These are phyloP conservation scores for Phycomyces nitens DNA, from an alignment of 192 early-diverging fungal genomes.

Conservation along the genomic window DNA sequence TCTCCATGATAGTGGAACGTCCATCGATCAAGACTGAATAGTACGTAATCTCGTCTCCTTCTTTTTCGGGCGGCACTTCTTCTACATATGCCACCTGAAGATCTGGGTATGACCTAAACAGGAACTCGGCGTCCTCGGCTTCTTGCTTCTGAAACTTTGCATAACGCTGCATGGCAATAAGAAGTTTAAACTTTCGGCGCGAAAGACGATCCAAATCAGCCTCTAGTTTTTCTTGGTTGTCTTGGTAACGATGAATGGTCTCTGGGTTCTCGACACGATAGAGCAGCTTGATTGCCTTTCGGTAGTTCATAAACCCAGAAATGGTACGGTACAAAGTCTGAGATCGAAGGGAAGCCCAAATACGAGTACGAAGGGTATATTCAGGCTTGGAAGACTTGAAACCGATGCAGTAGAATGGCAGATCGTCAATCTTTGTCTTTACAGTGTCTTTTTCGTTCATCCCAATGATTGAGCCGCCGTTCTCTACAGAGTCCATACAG, in stretches of 20 bases:
- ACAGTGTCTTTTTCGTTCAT: conserved; percentile 47
- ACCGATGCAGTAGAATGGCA: conserved; percentile 78
- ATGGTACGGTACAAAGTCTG: conserved; percentile 87
- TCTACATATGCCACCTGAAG: conserved; percentile 81
- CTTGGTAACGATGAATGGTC: conserved; percentile 59
- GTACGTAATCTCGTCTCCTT: conserved; percentile 53
- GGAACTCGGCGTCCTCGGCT: conserved; percentile 70
- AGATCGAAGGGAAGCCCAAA: conserved; percentile 83
- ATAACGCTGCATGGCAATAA: conserved; percentile 84
- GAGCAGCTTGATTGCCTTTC: conserved; percentile 77
- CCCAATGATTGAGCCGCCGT: conserved; percentile 17
- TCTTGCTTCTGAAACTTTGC: conserved; percentile 76
- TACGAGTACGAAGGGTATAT: conserved; percentile 80
- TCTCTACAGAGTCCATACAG: conserved; percentile 14
- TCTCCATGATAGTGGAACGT: conserved; percentile 57
- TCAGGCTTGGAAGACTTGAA: conserved; percentile 80
- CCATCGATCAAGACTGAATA: conserved; percentile 77
- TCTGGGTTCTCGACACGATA: conserved; percentile 82
- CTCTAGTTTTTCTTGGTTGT: conserved; percentile 65
- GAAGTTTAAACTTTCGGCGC: conserved; percentile 77
- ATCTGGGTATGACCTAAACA: conserved; percentile 72
- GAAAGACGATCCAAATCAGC: conserved; percentile 65
- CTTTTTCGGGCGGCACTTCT: conserved; percentile 57
- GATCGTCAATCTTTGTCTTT: conserved; percentile 72
- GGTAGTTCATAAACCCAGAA: conserved; percentile 85